These are phyloP conservation scores for Gryganskiella cystojenkinii DNA, from an alignment of 192 early-diverging fungal species.

Conservation along the genomic window DNA sequence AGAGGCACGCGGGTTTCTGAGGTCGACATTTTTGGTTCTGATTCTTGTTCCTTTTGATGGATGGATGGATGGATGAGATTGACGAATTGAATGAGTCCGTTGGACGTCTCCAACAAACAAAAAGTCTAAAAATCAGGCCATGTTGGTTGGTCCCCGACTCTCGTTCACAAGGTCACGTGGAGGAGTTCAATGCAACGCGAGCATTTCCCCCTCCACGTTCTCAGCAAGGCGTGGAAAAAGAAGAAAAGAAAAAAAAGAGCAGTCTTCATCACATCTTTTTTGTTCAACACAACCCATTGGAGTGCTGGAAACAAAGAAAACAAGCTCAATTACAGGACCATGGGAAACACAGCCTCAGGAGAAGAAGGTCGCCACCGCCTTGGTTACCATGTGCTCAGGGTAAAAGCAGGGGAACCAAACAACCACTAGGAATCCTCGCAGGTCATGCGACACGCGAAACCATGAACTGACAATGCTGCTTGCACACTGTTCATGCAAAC, in stretches of 20 bases:
- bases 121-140: too few species aligned
- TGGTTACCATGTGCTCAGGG: conserved; percentile 78
- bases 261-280: neutral
- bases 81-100: too few species aligned
- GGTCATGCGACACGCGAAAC: neutral
- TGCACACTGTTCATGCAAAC: neutral
- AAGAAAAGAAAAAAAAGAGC: neutral
- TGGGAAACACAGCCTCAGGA: conserved; percentile 62
- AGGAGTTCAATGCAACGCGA: too few species aligned
- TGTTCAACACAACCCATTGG: neutral
- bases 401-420: conserved; percentile 13
- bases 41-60: conserved; percentile 8
- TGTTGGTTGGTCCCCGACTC: too few species aligned
- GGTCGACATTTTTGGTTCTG: conserved; percentile 8
- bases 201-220: neutral
- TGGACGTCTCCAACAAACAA: too few species aligned
- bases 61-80: too few species aligned
- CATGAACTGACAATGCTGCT: neutral
- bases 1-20: conserved; percentile 22
- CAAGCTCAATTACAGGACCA: conserved; percentile 17
- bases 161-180: too few species aligned
- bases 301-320: conserved; percentile 1
- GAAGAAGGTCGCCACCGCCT: conserved; percentile 58
- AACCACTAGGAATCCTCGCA: neutral
- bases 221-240: neutral